Evolutionary conservation across 2,329 filamentous ascomycete species (phyloP), one percentile per base, ranked within the genome.

Genomic region (Shiraia sp.): DNA sequence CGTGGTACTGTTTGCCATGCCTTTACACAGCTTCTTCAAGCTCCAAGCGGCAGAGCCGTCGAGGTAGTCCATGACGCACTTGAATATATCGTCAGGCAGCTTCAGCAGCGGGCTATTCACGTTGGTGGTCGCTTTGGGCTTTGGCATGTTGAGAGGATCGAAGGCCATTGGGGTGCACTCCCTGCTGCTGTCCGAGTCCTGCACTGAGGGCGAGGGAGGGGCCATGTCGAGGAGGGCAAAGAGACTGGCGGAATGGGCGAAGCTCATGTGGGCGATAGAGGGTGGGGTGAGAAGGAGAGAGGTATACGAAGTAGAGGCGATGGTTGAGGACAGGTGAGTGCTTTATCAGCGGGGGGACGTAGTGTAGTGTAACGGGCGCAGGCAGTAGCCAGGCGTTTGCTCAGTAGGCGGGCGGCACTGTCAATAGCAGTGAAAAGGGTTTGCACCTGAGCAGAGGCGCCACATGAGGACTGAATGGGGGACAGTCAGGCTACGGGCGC

Each of bases 1-100:
- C 2, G 55, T 57, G 28, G 60, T 45, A 32, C 60, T 67, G 29
- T 32, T 49, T 14, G 62, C 49, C 55, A 68, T 51, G 44, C 65
- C 65, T 25, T 53, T 55, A 40, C 65, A 69, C 23, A 61, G 34
- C 6, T 55, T 50, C 53, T 67, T 69, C 17, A 69, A 47, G n/a
- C 54, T 51, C 58, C 58, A 66, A 9, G 65, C 65, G 17, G 55
- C 53, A 26, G 63, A 58, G 17, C 65, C 49, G 30, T 66, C 57
- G 5, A 69, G 54, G 37, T 69, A 65, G 50, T 69, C 65, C 37
- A 60, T 49, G 29, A 69, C 49, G 38, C 64, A 68, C 32, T 59
- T 61, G 55, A 69, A 68, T 32, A 69, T 62, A 41, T 69, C 65
- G 41, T 65, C 62, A 4, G 65, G 65, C 26, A 69, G 57, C 37